phyloP scores from a whole-genome alignment of 2,329 filamentous ascomycete species.

The Exophiala viscosa region DNA sequence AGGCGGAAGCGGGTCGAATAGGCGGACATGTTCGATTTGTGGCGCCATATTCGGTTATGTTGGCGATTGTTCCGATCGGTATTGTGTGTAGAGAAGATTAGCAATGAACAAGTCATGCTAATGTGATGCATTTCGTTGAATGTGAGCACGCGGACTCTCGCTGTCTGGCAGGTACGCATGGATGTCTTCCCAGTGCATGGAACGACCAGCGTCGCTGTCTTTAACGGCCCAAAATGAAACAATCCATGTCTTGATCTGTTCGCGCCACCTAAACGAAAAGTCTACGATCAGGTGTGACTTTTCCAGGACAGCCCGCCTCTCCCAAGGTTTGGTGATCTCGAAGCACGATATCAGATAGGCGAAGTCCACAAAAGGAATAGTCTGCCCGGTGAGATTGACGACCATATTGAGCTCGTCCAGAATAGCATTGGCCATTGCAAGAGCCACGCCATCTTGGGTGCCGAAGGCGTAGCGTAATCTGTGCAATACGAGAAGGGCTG shows the following conservation, averaged over 20 bases:
- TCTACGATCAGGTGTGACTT: conserved; percentile 4
- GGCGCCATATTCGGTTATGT: too few relatives aligned
- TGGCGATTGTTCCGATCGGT: too few relatives aligned
- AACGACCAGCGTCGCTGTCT: background rate
- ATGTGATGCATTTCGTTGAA: background rate
- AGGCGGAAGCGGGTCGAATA: too few relatives aligned
- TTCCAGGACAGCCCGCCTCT: background rate
- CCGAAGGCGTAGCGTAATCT: conserved; percentile 3
- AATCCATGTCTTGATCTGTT: conserved; percentile 1
- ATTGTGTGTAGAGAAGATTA: too few relatives aligned
- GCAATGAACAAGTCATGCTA: too few relatives aligned
- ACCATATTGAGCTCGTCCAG: conserved; percentile 2
- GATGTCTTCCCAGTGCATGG: conserved; percentile 8
- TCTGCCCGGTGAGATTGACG: background rate
- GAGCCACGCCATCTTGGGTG: background rate
- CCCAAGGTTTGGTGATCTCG: background rate
- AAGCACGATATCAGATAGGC: conserved; percentile 5
- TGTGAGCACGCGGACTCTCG: background rate
- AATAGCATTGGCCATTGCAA: background rate
- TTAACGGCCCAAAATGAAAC: conserved; percentile 3
- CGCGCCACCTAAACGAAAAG: background rate
- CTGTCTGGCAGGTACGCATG: background rate
- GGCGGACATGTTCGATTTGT: too few relatives aligned
- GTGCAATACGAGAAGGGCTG: background rate
- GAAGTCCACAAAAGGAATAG: conserved; percentile 1